A percentile compares a stretch with the other conserved stretches of the same genome.
These are phyloP conservation scores for Biancaea sappan DNA, from an alignment of 306 rosid genomes.

Conservation along the genomic window DNA sequence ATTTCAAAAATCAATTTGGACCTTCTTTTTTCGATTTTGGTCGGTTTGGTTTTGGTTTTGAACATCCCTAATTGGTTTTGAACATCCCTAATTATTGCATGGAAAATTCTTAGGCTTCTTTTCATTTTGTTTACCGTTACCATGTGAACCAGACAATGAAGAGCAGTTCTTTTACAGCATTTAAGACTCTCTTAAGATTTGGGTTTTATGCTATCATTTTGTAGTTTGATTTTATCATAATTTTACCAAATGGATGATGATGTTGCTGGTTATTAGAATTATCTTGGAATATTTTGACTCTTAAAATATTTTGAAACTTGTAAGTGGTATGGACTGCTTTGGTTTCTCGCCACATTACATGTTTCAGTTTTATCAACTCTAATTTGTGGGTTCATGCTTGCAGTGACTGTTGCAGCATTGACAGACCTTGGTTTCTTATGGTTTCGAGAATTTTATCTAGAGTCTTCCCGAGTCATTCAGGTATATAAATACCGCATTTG, in stretches of 20 bases:
- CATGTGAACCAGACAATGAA: slow-evolving; percentile 3
- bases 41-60: no score
- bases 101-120: slow-evolving; percentile 13
- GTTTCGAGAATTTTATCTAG: slow-evolving; percentile 96
- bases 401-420: slow-evolving; percentile 84
- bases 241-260: slow-evolving; percentile 9
- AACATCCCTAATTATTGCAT: no score
- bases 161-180: slow-evolving; percentile 23
- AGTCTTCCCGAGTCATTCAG: slow-evolving; percentile 99
- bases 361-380: slow-evolving; percentile 34
- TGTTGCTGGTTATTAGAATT: slow-evolving; percentile 7
- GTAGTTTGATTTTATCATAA: background rate
- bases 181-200: background rate
- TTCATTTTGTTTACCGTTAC: slow-evolving; percentile 2
- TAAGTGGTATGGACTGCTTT: slow-evolving; percentile 33
- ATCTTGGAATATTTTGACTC: background rate
- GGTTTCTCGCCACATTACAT: slow-evolving; percentile 27
- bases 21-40: no score
- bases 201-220: slow-evolving; percentile 18
- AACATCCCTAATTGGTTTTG: no score
- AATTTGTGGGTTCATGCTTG: slow-evolving; percentile 36
- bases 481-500: slow-evolving; percentile 29
- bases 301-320: slow-evolving; percentile 20
- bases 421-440: slow-evolving; percentile 98
- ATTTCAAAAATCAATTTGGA: no score